These are phyloP conservation scores for Arthroderma sp. DNA, from an alignment of 2,329 filamentous ascomycete genomes.

Conservation along the genomic window DNA sequence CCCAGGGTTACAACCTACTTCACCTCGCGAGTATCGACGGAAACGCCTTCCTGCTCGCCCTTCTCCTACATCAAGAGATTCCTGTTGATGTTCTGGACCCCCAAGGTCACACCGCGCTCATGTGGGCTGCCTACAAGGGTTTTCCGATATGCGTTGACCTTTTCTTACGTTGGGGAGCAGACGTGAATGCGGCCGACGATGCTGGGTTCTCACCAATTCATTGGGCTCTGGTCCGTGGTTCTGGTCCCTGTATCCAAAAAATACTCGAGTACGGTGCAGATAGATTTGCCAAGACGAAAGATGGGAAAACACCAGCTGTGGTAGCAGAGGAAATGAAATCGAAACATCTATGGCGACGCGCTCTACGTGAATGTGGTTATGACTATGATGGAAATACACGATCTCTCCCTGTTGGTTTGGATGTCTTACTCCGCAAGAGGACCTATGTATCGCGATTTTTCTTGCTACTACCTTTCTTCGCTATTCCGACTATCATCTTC, in stretches of 20 bases:
- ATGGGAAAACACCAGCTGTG: constrained; percentile 77
- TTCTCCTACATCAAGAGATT: constrained; percentile 89
- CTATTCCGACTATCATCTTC: constrained; percentile 58
- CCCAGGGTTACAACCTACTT: constrained; percentile 94
- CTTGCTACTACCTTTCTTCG: constrained; percentile 74
- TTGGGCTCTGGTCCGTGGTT: constrained; percentile 93
- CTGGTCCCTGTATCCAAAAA: constrained; percentile 77
- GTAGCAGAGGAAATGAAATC: constrained; percentile 89
- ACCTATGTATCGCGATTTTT: constrained; percentile 72
- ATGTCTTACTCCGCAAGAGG: constrained; percentile 59
- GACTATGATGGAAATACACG: constrained; percentile 62
- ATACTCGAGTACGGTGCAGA: constrained; percentile 92
- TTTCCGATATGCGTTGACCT: constrained; percentile 84
- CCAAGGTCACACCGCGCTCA: constrained; percentile 84
- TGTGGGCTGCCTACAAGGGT: constrained; percentile 99
- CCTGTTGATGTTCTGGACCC: constrained; percentile 82
- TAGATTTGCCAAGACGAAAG: constrained; percentile 74
- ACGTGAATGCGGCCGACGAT: constrained; percentile 79
- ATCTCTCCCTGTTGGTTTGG: constrained; percentile 58
- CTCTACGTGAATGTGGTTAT: constrained; percentile 73
- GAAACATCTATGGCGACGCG: constrained; percentile 63
- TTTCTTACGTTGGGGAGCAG: constrained; percentile 87
- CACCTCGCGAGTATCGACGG: constrained; percentile 96
- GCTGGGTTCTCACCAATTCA: constrained; percentile 89
- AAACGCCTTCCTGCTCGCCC: constrained; percentile 76